phyloP scores from a whole-genome alignment of 805 yeast species.

The Candida insectalens region DNA sequence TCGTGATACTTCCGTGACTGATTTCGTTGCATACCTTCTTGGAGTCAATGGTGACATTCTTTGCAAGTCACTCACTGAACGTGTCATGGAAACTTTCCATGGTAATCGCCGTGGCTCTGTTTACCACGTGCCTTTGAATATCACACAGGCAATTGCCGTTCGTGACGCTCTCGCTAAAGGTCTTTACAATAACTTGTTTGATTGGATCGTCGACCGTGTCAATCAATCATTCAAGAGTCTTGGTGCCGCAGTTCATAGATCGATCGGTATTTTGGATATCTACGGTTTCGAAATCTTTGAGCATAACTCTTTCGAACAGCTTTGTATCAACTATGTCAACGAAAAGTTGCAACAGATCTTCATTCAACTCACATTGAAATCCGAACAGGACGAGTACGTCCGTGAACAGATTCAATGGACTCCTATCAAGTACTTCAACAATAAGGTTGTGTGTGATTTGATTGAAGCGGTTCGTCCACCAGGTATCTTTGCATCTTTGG shows the following conservation, averaged over 20 bases:
- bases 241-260: slow-evolving; percentile 35
- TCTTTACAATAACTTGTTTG: slow-evolving; percentile 82
- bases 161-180: slow-evolving; percentile 95
- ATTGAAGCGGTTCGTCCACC: slow-evolving; percentile 94
- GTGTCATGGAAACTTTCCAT: slow-evolving; percentile 83
- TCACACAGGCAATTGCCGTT: slow-evolving; percentile 89
- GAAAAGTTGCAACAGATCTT: slow-evolving; percentile 95
- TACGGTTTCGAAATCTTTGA: slow-evolving; percentile 96
- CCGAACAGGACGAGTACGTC: slow-evolving; percentile 96
- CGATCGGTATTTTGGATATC: slow-evolving; percentile 90
- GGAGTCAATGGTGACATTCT: slow-evolving; percentile 67
- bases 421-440: slow-evolving; percentile 93
- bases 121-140: slow-evolving; percentile 87
- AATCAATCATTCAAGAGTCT: slow-evolving; percentile 60
- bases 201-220: slow-evolving; percentile 92
- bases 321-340: slow-evolving; percentile 91
- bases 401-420: slow-evolving; percentile 96
- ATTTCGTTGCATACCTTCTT: slow-evolving; percentile 84
- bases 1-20: slow-evolving; percentile 83
- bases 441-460: slow-evolving; percentile 91
- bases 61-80: slow-evolving; percentile 59
- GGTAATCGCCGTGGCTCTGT: slow-evolving; percentile 88
- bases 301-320: slow-evolving; percentile 89
- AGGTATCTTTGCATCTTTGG: slow-evolving; percentile 91
- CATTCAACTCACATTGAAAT: slow-evolving; percentile 87